Percentiles rank a stretch among this genome's conserved stretches.
These are phyloP conservation scores for Pyricularia grisea DNA, from an alignment of 2,329 filamentous ascomycete genomes.

Conservation along the genomic window DNA sequence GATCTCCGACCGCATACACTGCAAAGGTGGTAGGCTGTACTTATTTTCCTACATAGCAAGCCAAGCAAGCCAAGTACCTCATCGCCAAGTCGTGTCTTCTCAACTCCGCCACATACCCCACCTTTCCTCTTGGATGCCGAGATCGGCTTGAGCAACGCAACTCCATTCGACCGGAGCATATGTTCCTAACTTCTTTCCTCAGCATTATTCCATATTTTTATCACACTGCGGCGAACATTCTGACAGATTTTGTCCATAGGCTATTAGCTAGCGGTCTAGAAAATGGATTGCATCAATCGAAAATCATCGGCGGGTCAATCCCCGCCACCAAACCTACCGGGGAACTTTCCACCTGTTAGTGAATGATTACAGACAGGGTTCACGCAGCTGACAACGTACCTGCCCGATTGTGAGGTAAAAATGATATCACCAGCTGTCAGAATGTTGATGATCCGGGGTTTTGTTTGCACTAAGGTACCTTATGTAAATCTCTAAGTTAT, in stretches of 20 bases:
- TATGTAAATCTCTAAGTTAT: neutral
- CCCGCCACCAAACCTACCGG: neutral
- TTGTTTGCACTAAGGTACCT: no score
- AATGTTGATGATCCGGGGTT: neutral
- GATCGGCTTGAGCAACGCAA: neutral
- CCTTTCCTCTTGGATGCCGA: neutral
- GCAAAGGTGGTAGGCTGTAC: no score
- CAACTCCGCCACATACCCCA: neutral
- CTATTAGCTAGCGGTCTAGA: neutral
- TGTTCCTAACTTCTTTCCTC: neutral
- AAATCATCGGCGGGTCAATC: neutral
- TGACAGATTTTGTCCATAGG: neutral
- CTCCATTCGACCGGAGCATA: neutral
- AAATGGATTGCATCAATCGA: neutral
- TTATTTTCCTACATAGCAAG: no score
- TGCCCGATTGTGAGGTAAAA: neutral
- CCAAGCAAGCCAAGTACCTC: neutral
- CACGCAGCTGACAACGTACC: no score
- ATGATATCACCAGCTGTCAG: neutral
- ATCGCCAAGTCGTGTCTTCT: no score
- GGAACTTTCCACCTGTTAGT: neutral
- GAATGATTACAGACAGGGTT: neutral
- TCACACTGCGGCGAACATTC: neutral
- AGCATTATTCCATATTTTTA: neutral
- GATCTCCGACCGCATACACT: neutral